These are phyloP conservation scores for Asterochloris sp. DNA, from an alignment of 139 green algal species.

Conservation along the genomic window DNA sequence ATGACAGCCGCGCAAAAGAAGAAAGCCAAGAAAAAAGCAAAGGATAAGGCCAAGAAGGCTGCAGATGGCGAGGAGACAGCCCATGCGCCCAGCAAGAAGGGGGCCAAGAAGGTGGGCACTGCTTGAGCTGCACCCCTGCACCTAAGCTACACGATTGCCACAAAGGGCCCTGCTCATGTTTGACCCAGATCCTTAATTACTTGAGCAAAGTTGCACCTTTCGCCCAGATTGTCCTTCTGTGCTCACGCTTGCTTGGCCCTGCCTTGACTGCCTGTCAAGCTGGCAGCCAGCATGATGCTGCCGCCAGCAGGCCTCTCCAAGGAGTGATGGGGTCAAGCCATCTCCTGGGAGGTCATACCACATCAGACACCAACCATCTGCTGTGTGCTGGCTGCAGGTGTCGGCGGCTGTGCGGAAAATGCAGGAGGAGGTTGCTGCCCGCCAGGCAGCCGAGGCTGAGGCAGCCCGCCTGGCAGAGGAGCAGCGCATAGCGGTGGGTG, in stretches of 20 bases:
- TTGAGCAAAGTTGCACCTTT: too few relatives aligned
- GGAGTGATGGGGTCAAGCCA: not conserved
- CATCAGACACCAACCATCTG: too few relatives aligned
- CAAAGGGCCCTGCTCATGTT: too few relatives aligned
- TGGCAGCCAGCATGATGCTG: not conserved
- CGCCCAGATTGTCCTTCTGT: not conserved
- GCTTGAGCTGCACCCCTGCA: constrained; percentile 19
- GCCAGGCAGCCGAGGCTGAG: constrained; percentile 63
- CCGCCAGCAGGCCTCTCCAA: not conserved
- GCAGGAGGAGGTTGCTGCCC: constrained; percentile 70
- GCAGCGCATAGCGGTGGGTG: constrained; percentile 5
- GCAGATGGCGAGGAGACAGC: constrained; percentile 15
- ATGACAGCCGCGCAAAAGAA: constrained; percentile 51
- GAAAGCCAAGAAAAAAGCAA: constrained; percentile 60
- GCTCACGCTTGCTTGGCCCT: not conserved
- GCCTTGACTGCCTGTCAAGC: not conserved
- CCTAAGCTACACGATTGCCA: too few relatives aligned
- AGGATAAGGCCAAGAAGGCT: constrained; percentile 57
- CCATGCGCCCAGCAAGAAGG: constrained; percentile 40
- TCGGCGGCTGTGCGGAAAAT: constrained; percentile 69
- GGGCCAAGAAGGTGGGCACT: constrained; percentile 55
- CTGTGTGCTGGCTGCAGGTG: constrained; percentile 24
- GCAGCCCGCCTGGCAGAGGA: constrained; percentile 45
- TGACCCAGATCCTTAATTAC: too few relatives aligned
- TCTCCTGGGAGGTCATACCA: too few relatives aligned